These are phyloP conservation scores for Wickerhamiella pararugosa DNA, from an alignment of 1,139 yeast species.

Conservation along the genomic window DNA sequence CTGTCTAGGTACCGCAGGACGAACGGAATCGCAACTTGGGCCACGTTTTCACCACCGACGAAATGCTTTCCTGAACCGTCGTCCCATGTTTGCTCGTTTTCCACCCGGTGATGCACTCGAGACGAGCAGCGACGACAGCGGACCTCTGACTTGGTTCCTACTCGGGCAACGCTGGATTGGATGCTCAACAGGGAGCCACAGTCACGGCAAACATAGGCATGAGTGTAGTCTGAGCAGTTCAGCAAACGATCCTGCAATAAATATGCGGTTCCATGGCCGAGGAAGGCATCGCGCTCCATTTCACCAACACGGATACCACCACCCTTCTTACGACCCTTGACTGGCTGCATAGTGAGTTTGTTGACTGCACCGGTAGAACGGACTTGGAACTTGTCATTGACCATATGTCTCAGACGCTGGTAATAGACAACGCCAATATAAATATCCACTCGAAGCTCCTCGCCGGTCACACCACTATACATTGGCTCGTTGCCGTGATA, in stretches of 20 bases:
- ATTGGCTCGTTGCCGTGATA: slow-evolving; percentile 98
- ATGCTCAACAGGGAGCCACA: slow-evolving; percentile 90
- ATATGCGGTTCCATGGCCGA: slow-evolving; percentile 98
- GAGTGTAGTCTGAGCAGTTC: slow-evolving; percentile 93
- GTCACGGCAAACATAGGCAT: slow-evolving; percentile 72
- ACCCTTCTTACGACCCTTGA: slow-evolving; percentile 94
- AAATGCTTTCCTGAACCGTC: slow-evolving; percentile 89
- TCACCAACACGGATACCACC: slow-evolving; percentile 99
- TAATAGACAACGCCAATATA: slow-evolving; percentile 94
- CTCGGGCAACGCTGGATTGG: slow-evolving; percentile 79
- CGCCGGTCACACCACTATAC: slow-evolving; percentile 98
- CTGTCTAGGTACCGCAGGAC: slow-evolving; percentile 91
- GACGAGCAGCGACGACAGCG: slow-evolving; percentile 89
- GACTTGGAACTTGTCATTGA: slow-evolving; percentile 97
- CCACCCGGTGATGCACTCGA: slow-evolving; percentile 34
- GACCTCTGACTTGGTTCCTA: slow-evolving; percentile 62
- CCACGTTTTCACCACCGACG: slow-evolving; percentile 81
- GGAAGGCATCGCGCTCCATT: slow-evolving; percentile 98
- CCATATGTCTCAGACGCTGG: slow-evolving; percentile 99
- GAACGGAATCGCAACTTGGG: slow-evolving; percentile 93
- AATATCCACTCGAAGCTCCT: slow-evolving; percentile 88
- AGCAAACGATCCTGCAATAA: slow-evolving; percentile 86
- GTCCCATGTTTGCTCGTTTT: slow-evolving; percentile 76
- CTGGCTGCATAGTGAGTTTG: slow-evolving; percentile 97
- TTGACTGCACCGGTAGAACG: slow-evolving; percentile 98